Percentiles rank a stretch among this genome's conserved stretches.
Conservation (phyloP, 257 asterid species). For the Prunella vulgaris region DNA sequence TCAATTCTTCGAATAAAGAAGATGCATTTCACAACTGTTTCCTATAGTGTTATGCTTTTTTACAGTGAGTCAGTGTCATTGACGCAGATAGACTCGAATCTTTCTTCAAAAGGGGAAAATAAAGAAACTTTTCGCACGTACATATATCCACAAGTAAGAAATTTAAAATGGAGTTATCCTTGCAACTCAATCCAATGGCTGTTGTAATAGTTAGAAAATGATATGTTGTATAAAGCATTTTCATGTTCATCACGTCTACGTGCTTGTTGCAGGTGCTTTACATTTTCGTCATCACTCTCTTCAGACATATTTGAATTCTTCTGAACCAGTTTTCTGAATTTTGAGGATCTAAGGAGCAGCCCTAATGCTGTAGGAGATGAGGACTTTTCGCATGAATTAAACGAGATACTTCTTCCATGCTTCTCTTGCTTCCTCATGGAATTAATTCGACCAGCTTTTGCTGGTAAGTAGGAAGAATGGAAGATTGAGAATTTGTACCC, state of each 20-base stretch:
- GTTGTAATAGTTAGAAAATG: constrained; percentile 15
- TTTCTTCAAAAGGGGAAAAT: background rate
- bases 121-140: constrained; percentile 3
- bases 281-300: constrained; percentile 23
- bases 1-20: background rate
- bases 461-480: constrained; percentile 26
- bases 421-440: constrained; percentile 23
- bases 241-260: background rate
- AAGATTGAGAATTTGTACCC: constrained; percentile 10
- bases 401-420: constrained; percentile 19
- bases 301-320: constrained; percentile 26
- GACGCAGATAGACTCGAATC: background rate
- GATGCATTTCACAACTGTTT: background rate
- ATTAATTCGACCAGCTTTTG: constrained; percentile 22
- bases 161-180: constrained; percentile 14
- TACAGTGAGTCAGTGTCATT: constrained; percentile 20
- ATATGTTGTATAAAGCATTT: constrained; percentile 3
- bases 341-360: constrained; percentile 32
- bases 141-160: constrained; percentile 11
- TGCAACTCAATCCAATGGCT: constrained; percentile 37
- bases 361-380: constrained; percentile 32
- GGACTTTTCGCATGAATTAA: constrained; percentile 18
- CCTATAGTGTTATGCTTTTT: background rate
- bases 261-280: constrained; percentile 15
- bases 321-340: constrained; percentile 38